Evolutionary conservation across 169 alveolate species (phyloP).

Genomic region (Plasmodium cynomolgi): DNA sequence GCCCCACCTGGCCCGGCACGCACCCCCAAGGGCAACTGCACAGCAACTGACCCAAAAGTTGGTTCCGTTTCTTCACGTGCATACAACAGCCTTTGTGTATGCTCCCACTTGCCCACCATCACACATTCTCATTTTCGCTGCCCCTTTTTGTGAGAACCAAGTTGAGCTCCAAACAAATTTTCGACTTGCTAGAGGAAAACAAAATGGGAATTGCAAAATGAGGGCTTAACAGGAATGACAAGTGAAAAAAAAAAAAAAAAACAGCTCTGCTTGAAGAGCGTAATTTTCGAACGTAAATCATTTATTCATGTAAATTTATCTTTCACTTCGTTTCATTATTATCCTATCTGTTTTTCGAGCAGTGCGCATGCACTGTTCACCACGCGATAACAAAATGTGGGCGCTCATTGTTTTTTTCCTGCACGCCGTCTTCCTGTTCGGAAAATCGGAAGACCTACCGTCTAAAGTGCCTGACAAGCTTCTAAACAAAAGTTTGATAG

Average conservation of each 20-base stretch:
- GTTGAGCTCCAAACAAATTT: neutral
- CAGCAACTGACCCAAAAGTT: neutral
- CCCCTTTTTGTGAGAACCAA: neutral
- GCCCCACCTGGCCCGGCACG: neutral
- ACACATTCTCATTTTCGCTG: neutral
- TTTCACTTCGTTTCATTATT: neutral
- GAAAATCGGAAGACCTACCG: conserved; percentile 8
- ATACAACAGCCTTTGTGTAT: neutral
- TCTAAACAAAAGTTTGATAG: conserved; percentile 45
- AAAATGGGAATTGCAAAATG: conserved; percentile 6
- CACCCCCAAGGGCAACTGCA: neutral
- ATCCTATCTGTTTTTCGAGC: neutral
- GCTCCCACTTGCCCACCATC: neutral
- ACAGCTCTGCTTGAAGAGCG: neutral
- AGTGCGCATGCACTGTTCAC: neutral
- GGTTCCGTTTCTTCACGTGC: neutral
- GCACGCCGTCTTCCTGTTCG: neutral
- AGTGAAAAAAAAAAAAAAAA: neutral
- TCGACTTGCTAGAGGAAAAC: neutral
- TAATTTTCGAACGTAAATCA: neutral
- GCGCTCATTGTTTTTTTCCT: neutral
- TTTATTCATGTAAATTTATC: neutral
- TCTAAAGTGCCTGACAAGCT: neutral
- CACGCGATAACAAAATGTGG: conserved; percentile 12
- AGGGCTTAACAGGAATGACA: neutral